Evolutionary conservation across 495 filamentous ascomycete species (phyloP).

Genomic region (Chaetomidium leptoderma): DNA sequence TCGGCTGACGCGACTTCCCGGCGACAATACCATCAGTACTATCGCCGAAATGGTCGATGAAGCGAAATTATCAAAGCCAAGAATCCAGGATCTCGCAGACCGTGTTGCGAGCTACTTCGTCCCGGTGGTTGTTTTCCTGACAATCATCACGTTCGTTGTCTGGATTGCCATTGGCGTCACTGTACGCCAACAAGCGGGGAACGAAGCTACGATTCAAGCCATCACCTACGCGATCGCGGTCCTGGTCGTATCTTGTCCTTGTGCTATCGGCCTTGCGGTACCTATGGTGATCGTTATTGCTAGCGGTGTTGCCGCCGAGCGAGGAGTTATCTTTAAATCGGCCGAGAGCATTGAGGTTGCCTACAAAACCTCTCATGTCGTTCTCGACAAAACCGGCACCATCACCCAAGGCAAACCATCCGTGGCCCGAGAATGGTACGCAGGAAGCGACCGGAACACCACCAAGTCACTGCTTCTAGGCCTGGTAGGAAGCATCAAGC

Average conservation of each 20-base stretch:
- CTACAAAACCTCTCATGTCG: not conserved
- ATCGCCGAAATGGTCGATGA: not conserved
- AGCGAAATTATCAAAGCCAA: conserved; percentile 4
- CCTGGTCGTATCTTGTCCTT: conserved; percentile 2
- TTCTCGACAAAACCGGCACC: conserved; percentile 6
- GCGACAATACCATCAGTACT: not conserved
- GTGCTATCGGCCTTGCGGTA: conserved; percentile 2
- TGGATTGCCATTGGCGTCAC: conserved; percentile 1
- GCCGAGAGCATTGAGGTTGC: conserved; percentile 4
- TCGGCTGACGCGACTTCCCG: not conserved
- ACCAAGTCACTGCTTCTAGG: not conserved
- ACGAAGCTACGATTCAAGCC: not conserved
- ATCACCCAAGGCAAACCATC: not conserved
- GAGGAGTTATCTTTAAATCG: conserved; percentile 5
- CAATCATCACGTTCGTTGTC: not conserved
- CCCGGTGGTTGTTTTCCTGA: not conserved
- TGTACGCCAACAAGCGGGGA: not conserved
- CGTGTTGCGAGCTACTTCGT: conserved; percentile 3
- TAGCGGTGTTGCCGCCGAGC: not conserved
- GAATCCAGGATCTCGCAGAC: conserved; percentile 1
- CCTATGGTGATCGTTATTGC: conserved; percentile 6
- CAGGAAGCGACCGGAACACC: not conserved
- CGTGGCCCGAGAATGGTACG: not conserved
- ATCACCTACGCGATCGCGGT: conserved; percentile 4
- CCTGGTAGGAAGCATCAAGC: not conserved